phyloP scores from a whole-genome alignment of 768 basidiomycete species.

The Mycena leptocephala region DNA sequence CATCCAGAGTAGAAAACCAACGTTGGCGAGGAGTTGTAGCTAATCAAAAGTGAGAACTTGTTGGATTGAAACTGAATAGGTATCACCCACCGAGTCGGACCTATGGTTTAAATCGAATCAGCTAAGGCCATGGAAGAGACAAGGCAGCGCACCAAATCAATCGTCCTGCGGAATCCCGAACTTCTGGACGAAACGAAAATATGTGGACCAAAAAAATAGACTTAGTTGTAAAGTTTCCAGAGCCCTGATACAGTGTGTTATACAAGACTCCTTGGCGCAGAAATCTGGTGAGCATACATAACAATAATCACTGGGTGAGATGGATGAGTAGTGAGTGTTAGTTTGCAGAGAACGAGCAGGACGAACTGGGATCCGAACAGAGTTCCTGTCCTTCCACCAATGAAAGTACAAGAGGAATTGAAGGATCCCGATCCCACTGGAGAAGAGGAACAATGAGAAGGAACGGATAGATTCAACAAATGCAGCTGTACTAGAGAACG shows the following conservation, averaged over 20 bases:
- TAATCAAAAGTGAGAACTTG: not conserved
- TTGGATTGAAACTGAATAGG: not conserved
- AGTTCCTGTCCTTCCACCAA: not conserved
- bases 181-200: conserved; percentile 13
- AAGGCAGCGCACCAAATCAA: conserved; percentile 21
- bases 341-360: too few species aligned
- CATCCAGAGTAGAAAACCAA: not conserved
- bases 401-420: conserved; percentile 18
- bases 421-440: conserved; percentile 17
- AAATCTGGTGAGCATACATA: not conserved
- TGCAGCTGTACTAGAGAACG: too few species aligned
- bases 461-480: too few species aligned
- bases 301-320: not conserved
- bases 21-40: conserved; percentile 33
- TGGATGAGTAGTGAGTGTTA: not conserved
- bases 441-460: too few species aligned
- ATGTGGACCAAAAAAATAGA: conserved; percentile 20
- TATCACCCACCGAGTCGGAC: conserved; percentile 26
- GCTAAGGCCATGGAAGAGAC: not conserved
- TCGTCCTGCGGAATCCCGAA: not conserved
- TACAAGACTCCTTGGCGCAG: too few species aligned
- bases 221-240: conserved; percentile 23
- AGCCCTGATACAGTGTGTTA: not conserved
- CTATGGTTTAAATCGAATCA: not conserved
- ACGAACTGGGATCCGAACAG: not conserved